Evolutionary conservation across 1,284 basidiomycete genomes (phyloP).

Genomic region (Somion occarium): DNA sequence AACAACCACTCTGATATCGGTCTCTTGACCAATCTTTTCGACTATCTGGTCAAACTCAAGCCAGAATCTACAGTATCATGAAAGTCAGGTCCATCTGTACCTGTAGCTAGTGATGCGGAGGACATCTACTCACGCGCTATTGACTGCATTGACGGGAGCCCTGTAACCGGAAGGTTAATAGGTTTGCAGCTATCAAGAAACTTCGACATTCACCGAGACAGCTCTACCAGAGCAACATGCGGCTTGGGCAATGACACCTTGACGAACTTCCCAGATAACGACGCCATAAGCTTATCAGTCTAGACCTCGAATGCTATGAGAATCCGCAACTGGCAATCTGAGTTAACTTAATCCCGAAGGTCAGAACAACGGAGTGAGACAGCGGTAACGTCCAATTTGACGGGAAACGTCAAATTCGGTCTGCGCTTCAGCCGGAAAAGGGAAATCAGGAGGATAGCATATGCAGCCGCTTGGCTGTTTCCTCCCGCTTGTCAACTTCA

Average conservation of each 20-base stretch:
- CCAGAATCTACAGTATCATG: constrained; percentile 70
- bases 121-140: constrained; percentile 42
- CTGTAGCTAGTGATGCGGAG: constrained; percentile 1
- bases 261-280: constrained; percentile 39
- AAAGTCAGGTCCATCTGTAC: too few relatives aligned
- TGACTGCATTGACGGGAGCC: constrained; percentile 75
- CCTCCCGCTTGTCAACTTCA: too few relatives aligned
- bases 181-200: not conserved
- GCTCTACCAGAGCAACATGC: constrained; percentile 51
- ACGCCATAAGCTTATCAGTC: not conserved
- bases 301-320: not conserved
- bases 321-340: not conserved
- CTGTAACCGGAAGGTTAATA: constrained; percentile 35
- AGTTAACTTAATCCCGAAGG: not conserved
- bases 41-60: constrained; percentile 61
- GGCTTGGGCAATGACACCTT: constrained; percentile 50
- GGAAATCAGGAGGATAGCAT: too few relatives aligned
- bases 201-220: constrained; percentile 38
- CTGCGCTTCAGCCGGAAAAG: not conserved
- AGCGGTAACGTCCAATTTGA: not conserved
- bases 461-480: too few relatives aligned
- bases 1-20: constrained; percentile 66
- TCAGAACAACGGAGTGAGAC: not conserved
- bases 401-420: not conserved
- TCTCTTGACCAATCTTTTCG: constrained; percentile 48